Percentiles rank a stretch among this genome's conserved stretches.
phyloP scores from a whole-genome alignment of 2,329 filamentous ascomycete species.

The Penicillium janthinellum region DNA sequence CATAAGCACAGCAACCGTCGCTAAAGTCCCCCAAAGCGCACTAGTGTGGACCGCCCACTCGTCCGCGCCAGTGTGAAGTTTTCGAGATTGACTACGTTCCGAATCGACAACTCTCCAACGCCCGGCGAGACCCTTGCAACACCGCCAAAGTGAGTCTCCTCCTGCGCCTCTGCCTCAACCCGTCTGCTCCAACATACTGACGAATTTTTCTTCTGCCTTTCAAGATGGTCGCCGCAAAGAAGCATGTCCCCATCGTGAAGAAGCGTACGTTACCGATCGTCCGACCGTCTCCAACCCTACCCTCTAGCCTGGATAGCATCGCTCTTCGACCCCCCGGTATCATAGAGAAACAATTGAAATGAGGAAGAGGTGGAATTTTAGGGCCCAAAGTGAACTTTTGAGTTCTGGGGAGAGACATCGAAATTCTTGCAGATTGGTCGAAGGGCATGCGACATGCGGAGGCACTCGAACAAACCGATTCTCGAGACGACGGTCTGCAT shows the following conservation, averaged over 20 bases:
- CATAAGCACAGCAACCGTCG: slow-evolving; percentile 24
- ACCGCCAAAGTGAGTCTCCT: slow-evolving; percentile 47
- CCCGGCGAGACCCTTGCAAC: slow-evolving; percentile 46
- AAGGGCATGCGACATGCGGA: slow-evolving; percentile 10
- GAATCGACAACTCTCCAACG: slow-evolving; percentile 47
- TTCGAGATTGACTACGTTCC: slow-evolving; percentile 43
- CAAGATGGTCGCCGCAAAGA: slow-evolving; percentile 97
- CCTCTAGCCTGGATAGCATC: slow-evolving; percentile 24
- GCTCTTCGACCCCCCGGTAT: slow-evolving; percentile 19
- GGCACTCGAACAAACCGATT: slow-evolving; percentile 1
- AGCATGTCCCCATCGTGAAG: slow-evolving; percentile 99
- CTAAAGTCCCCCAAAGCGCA: slow-evolving; percentile 33
- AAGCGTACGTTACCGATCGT: slow-evolving; percentile 77
- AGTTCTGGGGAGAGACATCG: not conserved
- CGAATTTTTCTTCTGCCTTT: slow-evolving; percentile 16
- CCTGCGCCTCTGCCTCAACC: slow-evolving; percentile 2
- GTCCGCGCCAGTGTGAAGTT: slow-evolving; percentile 41
- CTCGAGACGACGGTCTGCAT: slow-evolving; percentile 12
- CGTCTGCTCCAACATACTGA: slow-evolving; percentile 19
- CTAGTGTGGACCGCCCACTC: slow-evolving; percentile 39
- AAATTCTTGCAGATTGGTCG: slow-evolving; percentile 3
- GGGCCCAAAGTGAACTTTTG: not conserved
- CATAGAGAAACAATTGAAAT: not conserved
- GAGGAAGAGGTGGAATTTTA: slow-evolving; percentile 7
- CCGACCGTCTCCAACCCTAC: slow-evolving; percentile 15